Percentiles rank a stretch among this genome's conserved stretches.
Evolutionary conservation across 306 rosid species (phyloP).

Genomic region (Citrullus colocynthis): DNA sequence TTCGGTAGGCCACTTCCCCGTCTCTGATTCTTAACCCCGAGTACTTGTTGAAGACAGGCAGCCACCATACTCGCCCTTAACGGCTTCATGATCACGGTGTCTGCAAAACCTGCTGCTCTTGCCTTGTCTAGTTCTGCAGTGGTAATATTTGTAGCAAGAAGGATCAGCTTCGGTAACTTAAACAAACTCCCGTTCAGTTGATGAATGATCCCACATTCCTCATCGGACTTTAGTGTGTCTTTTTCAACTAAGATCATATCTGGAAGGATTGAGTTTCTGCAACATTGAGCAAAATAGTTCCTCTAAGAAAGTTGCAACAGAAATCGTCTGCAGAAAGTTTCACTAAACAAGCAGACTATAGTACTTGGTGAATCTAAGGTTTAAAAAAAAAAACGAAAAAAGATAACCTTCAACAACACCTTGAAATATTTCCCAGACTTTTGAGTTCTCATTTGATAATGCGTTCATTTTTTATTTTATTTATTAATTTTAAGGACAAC

Average conservation of each 20-base stretch:
- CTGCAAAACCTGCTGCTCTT: constrained; percentile 66
- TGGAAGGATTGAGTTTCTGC: constrained; percentile 49
- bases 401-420: neutral
- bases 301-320: neutral
- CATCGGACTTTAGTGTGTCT: constrained; percentile 62
- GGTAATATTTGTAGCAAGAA: constrained; percentile 74
- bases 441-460: neutral
- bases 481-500: no score
- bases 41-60: constrained; percentile 95
- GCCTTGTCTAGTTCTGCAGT: constrained; percentile 53
- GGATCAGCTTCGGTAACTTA: constrained; percentile 63
- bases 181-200: constrained; percentile 38
- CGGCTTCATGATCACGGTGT: constrained; percentile 91
- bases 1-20: constrained; percentile 45
- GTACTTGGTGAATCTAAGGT: neutral
- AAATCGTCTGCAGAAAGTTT: neutral
- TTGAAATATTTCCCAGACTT: neutral
- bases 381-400: no score
- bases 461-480: no score
- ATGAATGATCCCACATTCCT: constrained; percentile 43
- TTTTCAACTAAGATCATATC: constrained; percentile 83
- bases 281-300: neutral
- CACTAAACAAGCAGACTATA: neutral
- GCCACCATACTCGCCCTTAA: constrained; percentile 94
- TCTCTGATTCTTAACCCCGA: constrained; percentile 66